A percentile compares a stretch with the other conserved stretches of the same genome.
Evolutionary conservation across 2,329 filamentous ascomycete species (phyloP).

Genomic region (Capronia epimyces): DNA sequence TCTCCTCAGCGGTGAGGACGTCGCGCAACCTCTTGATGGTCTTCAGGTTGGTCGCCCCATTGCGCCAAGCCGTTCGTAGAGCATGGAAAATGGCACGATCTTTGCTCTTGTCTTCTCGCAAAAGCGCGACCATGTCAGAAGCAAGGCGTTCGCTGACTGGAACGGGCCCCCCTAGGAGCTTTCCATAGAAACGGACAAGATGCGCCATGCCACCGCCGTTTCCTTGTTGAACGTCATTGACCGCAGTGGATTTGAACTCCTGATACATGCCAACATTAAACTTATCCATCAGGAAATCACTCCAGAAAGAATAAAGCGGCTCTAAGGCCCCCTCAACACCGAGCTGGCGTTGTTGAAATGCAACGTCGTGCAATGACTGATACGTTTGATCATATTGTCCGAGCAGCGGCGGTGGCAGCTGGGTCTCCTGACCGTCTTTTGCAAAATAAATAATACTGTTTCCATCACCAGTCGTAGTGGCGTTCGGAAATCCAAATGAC

Average conservation of each 20-base stretch:
- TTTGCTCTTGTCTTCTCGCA: slow-evolving; percentile 43
- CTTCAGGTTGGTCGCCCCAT: slow-evolving; percentile 50
- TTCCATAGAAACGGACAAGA: slow-evolving; percentile 61
- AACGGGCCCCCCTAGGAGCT: slow-evolving; percentile 49
- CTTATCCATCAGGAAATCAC: slow-evolving; percentile 64
- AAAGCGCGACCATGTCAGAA: slow-evolving; percentile 51
- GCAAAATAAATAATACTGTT: slow-evolving; percentile 23
- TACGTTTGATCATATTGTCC: slow-evolving; percentile 34
- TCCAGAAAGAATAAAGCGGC: slow-evolving; percentile 66
- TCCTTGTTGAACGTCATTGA: slow-evolving; percentile 55
- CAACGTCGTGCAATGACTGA: slow-evolving; percentile 22
- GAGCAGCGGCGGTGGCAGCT: slow-evolving; percentile 24
- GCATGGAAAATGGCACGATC: slow-evolving; percentile 47
- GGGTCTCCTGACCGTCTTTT: slow-evolving; percentile 26
- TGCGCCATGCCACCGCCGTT: slow-evolving; percentile 55
- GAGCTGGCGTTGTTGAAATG: slow-evolving; percentile 34
- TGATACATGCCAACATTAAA: slow-evolving; percentile 72
- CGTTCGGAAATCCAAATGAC: slow-evolving; percentile 20
- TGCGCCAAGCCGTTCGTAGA: slow-evolving; percentile 50
- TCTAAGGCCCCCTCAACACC: slow-evolving; percentile 39
- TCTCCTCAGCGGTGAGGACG: slow-evolving; percentile 48
- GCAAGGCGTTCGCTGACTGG: slow-evolving; percentile 51
- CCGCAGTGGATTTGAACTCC: slow-evolving; percentile 63
- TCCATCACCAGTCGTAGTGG: slow-evolving; percentile 11
- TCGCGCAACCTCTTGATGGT: slow-evolving; percentile 54